Conservation (phyloP, 371 early-diverging fungal species). For the Phascolomyces articulosus region DNA sequence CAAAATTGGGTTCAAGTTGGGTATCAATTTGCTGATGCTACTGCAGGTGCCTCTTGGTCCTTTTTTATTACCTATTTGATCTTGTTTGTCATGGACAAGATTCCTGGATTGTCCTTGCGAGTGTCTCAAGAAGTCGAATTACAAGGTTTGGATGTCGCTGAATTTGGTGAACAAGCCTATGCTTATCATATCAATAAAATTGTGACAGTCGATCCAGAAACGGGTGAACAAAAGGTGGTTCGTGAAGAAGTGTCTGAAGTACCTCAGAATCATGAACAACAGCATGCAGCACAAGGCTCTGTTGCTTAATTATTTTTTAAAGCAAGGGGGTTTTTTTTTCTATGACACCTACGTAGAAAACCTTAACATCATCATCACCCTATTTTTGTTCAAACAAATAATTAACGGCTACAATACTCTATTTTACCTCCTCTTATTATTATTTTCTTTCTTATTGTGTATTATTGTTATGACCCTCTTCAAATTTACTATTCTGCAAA, state of each 20-base stretch:
- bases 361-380: no score
- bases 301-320: no score
- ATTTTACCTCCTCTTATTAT: no score
- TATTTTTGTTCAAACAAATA: no score
- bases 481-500: no score
- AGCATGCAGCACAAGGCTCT: background rate
- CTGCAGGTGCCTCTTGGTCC: conserved; percentile 80
- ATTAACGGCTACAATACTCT: no score
- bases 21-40: conserved; percentile 80
- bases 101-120: conserved; percentile 78
- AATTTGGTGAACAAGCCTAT: conserved; percentile 80
- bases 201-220: conserved; percentile 39
- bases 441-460: no score
- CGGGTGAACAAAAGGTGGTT: conserved; percentile 41
- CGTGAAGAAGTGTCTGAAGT: conserved; percentile 37
- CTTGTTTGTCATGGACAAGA: conserved; percentile 76
- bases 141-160: conserved; percentile 75
- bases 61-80: conserved; percentile 78
- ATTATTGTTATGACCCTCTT: no score
- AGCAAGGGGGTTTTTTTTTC: no score
- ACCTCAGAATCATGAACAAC: conserved; percentile 10
- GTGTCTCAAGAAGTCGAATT: conserved; percentile 70
- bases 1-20: conserved; percentile 80
- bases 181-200: conserved; percentile 49
- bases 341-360: no score